Percentiles rank a stretch among this genome's conserved stretches.
Conservation (phyloP, 805 yeast species). For the Blastobotrys muscicola region DNA sequence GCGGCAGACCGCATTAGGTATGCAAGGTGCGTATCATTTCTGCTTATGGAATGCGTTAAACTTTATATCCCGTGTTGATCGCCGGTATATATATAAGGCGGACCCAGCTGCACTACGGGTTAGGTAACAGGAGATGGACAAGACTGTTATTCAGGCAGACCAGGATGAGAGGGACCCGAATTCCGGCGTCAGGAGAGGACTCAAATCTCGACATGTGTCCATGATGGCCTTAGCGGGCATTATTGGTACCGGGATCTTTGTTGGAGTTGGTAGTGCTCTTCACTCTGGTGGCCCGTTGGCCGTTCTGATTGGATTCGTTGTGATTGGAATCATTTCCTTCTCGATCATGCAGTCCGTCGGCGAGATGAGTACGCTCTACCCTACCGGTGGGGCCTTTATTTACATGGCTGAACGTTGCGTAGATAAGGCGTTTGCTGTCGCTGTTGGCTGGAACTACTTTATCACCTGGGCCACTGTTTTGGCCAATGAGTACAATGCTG, state of each 20-base stretch:
- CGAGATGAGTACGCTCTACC: conserved; percentile 45
- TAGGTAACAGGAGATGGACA: no score
- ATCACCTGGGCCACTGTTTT: conserved; percentile 40
- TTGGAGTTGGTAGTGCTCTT: conserved; percentile 46
- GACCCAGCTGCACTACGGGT: not conserved
- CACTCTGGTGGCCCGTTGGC: conserved; percentile 44
- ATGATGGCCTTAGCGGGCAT: conserved; percentile 81
- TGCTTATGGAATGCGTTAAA: no score
- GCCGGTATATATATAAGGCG: not conserved
- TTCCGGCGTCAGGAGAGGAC: conserved; percentile 30
- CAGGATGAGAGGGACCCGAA: conserved; percentile 19
- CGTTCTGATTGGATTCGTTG: conserved; percentile 38
- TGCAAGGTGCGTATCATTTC: no score
- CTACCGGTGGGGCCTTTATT: conserved; percentile 45
- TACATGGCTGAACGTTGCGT: conserved; percentile 39
- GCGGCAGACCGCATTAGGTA: no score
- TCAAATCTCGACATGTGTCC: conserved; percentile 59
- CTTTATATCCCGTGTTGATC: not conserved
- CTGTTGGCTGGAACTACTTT: conserved; percentile 41
- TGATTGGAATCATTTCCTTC: conserved; percentile 43
- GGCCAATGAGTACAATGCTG: conserved; percentile 42
- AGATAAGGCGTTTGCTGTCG: conserved; percentile 39
- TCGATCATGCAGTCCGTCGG: conserved; percentile 47
- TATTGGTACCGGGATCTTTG: conserved; percentile 62
- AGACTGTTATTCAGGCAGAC: not conserved